These are phyloP conservation scores for Olyra latifolia DNA, from an alignment of 176 grass and related monocot species.

Conservation along the genomic window DNA sequence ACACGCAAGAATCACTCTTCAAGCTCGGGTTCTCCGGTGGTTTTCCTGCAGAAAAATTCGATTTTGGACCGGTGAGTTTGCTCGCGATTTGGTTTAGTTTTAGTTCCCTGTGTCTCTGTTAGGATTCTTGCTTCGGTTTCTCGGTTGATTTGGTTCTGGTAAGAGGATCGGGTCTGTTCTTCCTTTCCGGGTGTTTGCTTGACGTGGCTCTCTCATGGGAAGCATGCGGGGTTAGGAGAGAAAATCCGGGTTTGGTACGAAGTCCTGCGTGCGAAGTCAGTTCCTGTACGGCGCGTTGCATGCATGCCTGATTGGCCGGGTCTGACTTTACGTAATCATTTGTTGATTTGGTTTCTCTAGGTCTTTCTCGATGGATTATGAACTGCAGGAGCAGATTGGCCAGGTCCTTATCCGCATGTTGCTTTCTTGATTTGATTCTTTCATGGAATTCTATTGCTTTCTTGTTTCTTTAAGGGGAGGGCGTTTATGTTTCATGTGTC, in stretches of 20 bases:
- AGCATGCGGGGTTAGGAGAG: neutral
- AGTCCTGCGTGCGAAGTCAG: slow-evolving; percentile 9
- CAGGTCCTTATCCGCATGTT: slow-evolving; percentile 46
- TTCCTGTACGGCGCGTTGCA: slow-evolving; percentile 31
- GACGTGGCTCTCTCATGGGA: slow-evolving; percentile 6
- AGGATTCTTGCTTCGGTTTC: neutral
- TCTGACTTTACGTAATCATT: slow-evolving; percentile 40
- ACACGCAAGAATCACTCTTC: slow-evolving; percentile 26
- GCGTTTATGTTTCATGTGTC: neutral
- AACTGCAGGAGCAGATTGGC: slow-evolving; percentile 36
- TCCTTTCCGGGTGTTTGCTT: slow-evolving; percentile 20
- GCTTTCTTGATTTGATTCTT: slow-evolving; percentile 39
- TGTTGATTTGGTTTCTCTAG: slow-evolving; percentile 19
- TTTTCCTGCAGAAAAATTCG: slow-evolving; percentile 32
- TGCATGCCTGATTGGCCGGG: slow-evolving; percentile 28
- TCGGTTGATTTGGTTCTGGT: neutral
- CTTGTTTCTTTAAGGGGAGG: neutral
- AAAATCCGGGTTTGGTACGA: neutral
- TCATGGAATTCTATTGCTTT: slow-evolving; percentile 14
- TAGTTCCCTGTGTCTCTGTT: neutral
- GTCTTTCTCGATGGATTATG: slow-evolving; percentile 45
- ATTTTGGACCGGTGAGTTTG: slow-evolving; percentile 27
- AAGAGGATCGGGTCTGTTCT: slow-evolving; percentile 15
- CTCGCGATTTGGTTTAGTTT: neutral
- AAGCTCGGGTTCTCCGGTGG: slow-evolving; percentile 26